Base-by-base conservation (phyloP, 2,329 filamentous ascomycete species). In the Fusarium sp. region DNA sequence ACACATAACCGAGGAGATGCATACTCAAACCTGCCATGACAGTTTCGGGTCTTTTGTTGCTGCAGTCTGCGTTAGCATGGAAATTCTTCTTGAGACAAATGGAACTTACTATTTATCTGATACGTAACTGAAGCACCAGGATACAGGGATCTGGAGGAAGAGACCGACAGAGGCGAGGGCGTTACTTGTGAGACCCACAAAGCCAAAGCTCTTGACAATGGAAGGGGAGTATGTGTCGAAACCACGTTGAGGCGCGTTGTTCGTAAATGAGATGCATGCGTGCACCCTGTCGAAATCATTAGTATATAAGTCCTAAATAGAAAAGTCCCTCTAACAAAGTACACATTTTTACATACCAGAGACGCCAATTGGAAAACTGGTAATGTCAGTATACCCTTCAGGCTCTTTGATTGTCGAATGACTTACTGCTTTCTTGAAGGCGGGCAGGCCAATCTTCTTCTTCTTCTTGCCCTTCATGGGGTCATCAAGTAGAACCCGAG, bases 131-230 rank as follows among this genome's bases (percentile, higher is more conserved):
- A 87, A 87, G 1, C 75, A 63, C 62, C 81, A 87, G 0, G 84
- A 85, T 2, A 84, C 80, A 0, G 85, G 85, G 6, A 87, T 82
- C 77, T 86, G 82, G 1, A 85, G 74, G 69, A 84, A 86, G 12
- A 85, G 81, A 75, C 86, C 85, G 12, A 89, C 85, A 0, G 85
- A 84, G 0, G 85, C 83, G 68, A 88, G 76, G 1, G 86, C 86
- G 60, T 89, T 89, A 48, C 82, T 82, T 1, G 74, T 77, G 5
- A 88, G 80, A 0, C 76, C 73, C 6, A 74, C 76, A 65, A 86
- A 89, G 1, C 86, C 87, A 48, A 88, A 84, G 13, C 80, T 81
- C 51, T 78, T 82, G 59, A 89, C 84, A 48, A 89, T 84, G 8
- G 83, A 83, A 0, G 86, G 86, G 0, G 84, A 82, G 64, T 89